Evolutionary conservation across 1,284 basidiomycete genomes (phyloP).

Genomic region (Cystobasidium pallidum): DNA sequence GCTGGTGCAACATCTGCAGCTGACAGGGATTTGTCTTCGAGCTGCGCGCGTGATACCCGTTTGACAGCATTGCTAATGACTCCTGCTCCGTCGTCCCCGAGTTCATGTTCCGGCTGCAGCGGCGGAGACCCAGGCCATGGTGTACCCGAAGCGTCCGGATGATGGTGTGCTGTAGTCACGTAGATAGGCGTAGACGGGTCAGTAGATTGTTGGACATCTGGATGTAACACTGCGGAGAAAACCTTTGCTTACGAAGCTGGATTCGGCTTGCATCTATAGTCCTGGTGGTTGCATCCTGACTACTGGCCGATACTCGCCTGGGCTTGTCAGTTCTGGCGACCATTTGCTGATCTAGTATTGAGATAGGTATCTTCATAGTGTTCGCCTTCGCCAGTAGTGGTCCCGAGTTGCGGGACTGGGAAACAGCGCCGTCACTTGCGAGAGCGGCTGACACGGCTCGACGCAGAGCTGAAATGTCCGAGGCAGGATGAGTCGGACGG

Average conservation of each 20-base stretch:
- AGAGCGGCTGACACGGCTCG: conserved; percentile 17
- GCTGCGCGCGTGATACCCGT: neutral
- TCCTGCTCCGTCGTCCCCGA: neutral
- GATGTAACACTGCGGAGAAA: no score
- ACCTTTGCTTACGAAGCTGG: conserved; percentile 1
- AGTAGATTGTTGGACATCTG: neutral
- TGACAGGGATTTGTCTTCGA: no score
- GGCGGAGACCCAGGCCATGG: conserved; percentile 18
- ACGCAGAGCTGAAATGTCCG: conserved; percentile 16
- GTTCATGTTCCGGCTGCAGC: neutral
- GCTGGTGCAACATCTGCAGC: no score
- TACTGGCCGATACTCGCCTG: no score
- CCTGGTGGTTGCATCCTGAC: no score
- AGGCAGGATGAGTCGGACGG: conserved; percentile 29
- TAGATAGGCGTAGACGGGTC: neutral
- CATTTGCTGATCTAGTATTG: no score
- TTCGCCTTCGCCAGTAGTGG: neutral
- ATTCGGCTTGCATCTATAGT: neutral
- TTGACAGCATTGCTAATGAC: no score
- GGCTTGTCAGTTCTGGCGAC: no score
- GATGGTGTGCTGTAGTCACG: conserved; percentile 12
- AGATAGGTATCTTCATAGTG: no score
- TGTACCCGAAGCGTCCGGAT: conserved; percentile 21
- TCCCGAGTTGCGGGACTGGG: conserved; percentile 6
- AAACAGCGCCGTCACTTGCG: neutral